Evolutionary conservation across 352 stramenopile species (phyloP), one percentile per base, ranked within the genome.

Genomic region (Pythium dissotocum): DNA sequence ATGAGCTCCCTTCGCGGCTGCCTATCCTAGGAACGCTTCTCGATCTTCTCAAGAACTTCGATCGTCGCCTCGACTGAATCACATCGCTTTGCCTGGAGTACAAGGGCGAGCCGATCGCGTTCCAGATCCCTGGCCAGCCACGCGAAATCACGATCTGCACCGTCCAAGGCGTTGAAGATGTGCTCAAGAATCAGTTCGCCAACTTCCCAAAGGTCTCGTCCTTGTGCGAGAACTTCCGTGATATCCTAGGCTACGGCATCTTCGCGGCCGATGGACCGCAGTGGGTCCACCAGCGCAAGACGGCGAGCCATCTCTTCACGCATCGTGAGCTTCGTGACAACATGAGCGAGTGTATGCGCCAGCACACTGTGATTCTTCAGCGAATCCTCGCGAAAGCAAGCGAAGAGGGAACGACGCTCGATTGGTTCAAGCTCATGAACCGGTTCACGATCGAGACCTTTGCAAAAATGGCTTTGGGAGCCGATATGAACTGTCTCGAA

Each of bases 391-490:
- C 77, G 33, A 52, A 40, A 26, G 58, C 67, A 0, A 49, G 42
- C 28, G 42, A 68, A 0, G 44, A 18, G 14, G 7, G 26, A 1
- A 54, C 75, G 6, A 12, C 38, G 0, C 14, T 84, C n/a, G 73
- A 90, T 54, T 12, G 88, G 14, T 71, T 73, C 38, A 33, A 73
- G 52, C 44, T 84, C 4, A 63, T 87, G 6, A 79, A 78, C 32
- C 59, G 67, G 26, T 87, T 88, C 62, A 82, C 77, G 30, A 79
- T 85, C n/a, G 75, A 87, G 10, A 67, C 70, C 16, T 85, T 90
- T 55, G 60, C 73, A 1, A 65, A 85, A 28, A 79, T 88, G 33
- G 82, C 63, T 3, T 79, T 89, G 61, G 75, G 73, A 24, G 24
- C 73, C 6, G 12, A 76, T 6, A 12, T 81, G 8, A 40, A 57